Evolutionary conservation across 2,329 filamentous ascomycete species (phyloP).

Genomic region (Diaporthe sp.): DNA sequence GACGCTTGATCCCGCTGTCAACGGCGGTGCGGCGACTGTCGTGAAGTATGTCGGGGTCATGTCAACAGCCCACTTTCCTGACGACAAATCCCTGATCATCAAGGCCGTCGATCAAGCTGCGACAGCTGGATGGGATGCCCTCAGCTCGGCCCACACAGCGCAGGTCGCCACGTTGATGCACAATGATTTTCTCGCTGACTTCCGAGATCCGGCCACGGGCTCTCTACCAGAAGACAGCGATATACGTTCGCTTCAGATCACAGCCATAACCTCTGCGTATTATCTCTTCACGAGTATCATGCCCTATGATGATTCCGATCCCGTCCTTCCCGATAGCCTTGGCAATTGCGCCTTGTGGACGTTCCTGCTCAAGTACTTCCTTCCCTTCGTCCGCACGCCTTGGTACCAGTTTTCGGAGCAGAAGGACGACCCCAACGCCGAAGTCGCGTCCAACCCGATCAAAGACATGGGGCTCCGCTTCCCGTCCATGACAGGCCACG

Average conservation of each 20-base stretch:
- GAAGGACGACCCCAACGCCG: background rate
- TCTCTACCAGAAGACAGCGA: background rate
- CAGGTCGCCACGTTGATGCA: background rate
- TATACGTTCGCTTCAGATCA: background rate
- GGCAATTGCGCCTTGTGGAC: background rate
- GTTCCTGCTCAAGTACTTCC: background rate
- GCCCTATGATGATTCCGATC: background rate
- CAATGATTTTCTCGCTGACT: background rate
- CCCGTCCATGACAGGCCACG: slow-evolving; percentile 1
- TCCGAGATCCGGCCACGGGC: background rate
- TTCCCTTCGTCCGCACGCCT: background rate
- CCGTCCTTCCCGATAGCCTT: background rate
- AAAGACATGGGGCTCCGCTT: background rate
- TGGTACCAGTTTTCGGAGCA: background rate
- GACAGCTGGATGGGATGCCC: background rate
- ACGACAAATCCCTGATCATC: background rate
- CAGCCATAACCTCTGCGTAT: background rate
- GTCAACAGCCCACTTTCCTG: background rate
- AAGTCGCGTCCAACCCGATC: background rate
- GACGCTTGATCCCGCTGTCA: background rate
- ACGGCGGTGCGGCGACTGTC: background rate
- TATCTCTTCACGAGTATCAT: background rate
- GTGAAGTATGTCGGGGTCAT: background rate
- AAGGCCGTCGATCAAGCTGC: background rate
- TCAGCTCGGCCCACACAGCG: background rate